phyloP scores from a whole-genome alignment of 495 filamentous ascomycete species.

The Aspergillus saccharolyticus region DNA sequence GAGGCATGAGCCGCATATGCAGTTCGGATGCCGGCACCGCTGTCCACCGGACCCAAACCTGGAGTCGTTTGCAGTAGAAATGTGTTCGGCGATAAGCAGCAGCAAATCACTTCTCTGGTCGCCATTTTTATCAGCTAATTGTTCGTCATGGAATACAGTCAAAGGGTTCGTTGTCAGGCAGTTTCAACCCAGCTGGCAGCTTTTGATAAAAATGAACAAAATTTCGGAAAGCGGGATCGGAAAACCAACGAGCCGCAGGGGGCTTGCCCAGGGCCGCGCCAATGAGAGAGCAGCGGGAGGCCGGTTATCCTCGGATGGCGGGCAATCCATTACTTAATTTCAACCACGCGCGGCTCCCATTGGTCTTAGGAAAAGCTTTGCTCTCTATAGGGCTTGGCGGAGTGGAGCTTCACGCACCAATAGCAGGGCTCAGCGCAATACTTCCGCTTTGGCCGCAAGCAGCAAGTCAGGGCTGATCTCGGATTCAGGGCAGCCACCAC shows the following conservation, averaged over 20 bases:
- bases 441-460: background rate
- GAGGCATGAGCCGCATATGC: no score
- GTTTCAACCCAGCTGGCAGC: background rate
- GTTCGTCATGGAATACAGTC: background rate
- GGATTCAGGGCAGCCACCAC: background rate
- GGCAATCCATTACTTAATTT: conserved; percentile 3
- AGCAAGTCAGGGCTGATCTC: background rate
- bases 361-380: background rate
- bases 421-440: background rate
- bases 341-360: background rate
- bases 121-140: background rate
- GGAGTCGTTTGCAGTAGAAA: background rate
- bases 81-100: background rate
- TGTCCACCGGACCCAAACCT: background rate
- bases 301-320: background rate
- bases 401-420: background rate
- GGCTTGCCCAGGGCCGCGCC: background rate
- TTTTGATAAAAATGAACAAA: background rate
- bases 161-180: no score
- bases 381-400: no score
- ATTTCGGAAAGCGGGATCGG: conserved; percentile 1
- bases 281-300: background rate
- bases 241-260: background rate
- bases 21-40: background rate
- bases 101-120: background rate